Evolutionary conservation across 1,284 basidiomycete species (phyloP), one percentile per base, ranked within the genome.

Genomic region (Austroboletus niveus): DNA sequence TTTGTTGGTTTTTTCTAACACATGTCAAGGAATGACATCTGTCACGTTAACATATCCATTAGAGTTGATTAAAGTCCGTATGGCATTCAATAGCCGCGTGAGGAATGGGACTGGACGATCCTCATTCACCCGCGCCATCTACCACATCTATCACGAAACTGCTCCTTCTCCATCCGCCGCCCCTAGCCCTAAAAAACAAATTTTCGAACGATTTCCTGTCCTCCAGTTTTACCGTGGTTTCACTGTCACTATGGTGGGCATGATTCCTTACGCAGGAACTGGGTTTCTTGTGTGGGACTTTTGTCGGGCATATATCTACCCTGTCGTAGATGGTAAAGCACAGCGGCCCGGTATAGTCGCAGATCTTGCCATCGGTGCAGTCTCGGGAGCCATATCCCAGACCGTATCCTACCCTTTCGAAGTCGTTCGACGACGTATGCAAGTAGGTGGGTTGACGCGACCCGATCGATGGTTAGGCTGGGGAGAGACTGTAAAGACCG

Each of bases 171-270:
- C 7, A n/a, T 64, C 66, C 22, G 48, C 65, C 3, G 34, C 69
- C 17, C 35, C 66, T 27, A 30, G 54, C 45, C 45, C 31, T 22
- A 42, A 50, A 41, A 64, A 66, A 51, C 69, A 70, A 57, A 58
- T 75, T 17, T 78, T 84, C 56, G 73, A 78, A 54, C 75, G 72
- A 32, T 82, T 92, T 60, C 87, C 88, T 31, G 63, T 89, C 49
- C 77, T 94, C 53, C 94, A 96, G 64, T 95, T 96, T 72, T 99
- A 99, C 69, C 88, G 97, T 31, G 97, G 97, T 8, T 98, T 99
- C 72, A 85, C 86, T 10, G 90, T 95, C 34, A 94, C 92, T n/a
- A 72, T 97, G 41, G 70, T 83, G 22, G 94, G 94, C 40, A 98
- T 98, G 84, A 78, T 99, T 17, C 97, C 97, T 0, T 99, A 99